phyloP scores from a whole-genome alignment of 2,329 filamentous ascomycete species.

The Xenosphaeropsis pyriputrescens region DNA sequence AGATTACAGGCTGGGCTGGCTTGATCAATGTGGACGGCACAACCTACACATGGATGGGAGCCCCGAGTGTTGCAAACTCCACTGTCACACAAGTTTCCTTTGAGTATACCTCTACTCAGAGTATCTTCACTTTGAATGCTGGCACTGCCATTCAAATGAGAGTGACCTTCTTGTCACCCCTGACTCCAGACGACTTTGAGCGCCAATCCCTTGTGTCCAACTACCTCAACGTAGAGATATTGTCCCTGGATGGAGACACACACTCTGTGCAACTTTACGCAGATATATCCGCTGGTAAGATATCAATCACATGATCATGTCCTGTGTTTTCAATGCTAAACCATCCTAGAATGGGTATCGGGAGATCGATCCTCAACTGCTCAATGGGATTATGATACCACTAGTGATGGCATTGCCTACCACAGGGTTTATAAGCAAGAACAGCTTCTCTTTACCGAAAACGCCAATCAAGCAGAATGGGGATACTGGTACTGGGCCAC shows the following conservation, averaged over 20 bases:
- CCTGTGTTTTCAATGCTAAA: slow-evolving; percentile 2
- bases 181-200: slow-evolving; percentile 49
- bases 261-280: slow-evolving; percentile 59
- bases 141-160: slow-evolving; percentile 46
- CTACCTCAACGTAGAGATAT: slow-evolving; percentile 50
- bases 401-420: slow-evolving; percentile 36
- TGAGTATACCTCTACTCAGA: slow-evolving; percentile 59
- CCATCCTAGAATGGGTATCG: slow-evolving; percentile 50
- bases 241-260: slow-evolving; percentile 41
- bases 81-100: slow-evolving; percentile 45
- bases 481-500: slow-evolving; percentile 67
- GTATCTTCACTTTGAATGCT: slow-evolving; percentile 53
- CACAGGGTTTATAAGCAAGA: slow-evolving; percentile 45
- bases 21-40: slow-evolving; percentile 52
- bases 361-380: slow-evolving; percentile 40
- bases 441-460: slow-evolving; percentile 55
- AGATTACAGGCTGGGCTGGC: slow-evolving; percentile 51
- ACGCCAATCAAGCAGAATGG: slow-evolving; percentile 62
- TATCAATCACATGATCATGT: slow-evolving; percentile 2
- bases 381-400: slow-evolving; percentile 44
- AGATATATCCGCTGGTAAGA: slow-evolving; percentile 54
- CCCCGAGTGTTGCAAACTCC: slow-evolving; percentile 26
- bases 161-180: slow-evolving; percentile 55
- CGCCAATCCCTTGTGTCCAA: slow-evolving; percentile 57
- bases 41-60: slow-evolving; percentile 55